A percentile compares a stretch with the other conserved stretches of the same genome.
Evolutionary conservation across 352 stramenopile species (phyloP).

Genomic region (Phytophthora litchii): DNA sequence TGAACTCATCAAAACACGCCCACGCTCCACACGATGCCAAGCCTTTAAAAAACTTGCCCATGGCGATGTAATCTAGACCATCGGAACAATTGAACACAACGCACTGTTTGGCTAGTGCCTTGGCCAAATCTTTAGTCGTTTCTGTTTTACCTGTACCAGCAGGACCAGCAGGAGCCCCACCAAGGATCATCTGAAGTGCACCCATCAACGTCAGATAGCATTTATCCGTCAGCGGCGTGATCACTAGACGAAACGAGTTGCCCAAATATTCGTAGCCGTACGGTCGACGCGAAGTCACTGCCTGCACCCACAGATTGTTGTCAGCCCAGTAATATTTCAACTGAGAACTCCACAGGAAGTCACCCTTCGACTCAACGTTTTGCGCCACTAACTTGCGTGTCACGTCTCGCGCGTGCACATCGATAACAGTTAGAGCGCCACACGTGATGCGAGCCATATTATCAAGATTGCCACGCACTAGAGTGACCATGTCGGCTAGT

Average conservation of each 20-base stretch:
- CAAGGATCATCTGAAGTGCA: constrained; percentile 95
- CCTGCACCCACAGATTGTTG: constrained; percentile 86
- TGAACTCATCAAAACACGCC: constrained; percentile 92
- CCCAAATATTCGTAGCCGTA: constrained; percentile 98
- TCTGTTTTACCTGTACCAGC: constrained; percentile 96
- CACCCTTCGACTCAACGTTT: constrained; percentile 87
- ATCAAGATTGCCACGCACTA: constrained; percentile 91
- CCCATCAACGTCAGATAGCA: constrained; percentile 97
- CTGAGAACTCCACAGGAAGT: constrained; percentile 90
- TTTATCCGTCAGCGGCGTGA: constrained; percentile 96
- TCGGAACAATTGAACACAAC: constrained; percentile 96
- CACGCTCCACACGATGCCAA: constrained; percentile 94
- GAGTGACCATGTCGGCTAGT: constrained; percentile 93
- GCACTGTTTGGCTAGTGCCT: constrained; percentile 95
- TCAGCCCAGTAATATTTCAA: constrained; percentile 95
- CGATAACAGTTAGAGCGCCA: constrained; percentile 93
- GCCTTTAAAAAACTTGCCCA: constrained; percentile 96
- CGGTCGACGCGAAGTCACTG: constrained; percentile 88
- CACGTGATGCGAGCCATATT: constrained; percentile 89
- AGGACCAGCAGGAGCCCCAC: constrained; percentile 91
- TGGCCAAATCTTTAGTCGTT: constrained; percentile 95
- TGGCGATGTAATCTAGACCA: constrained; percentile 94
- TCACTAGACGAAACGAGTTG: constrained; percentile 95
- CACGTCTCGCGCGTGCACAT: constrained; percentile 96
- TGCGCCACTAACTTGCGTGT: constrained; percentile 91